Evolutionary conservation across 1,284 basidiomycete species (phyloP), one percentile per base, ranked within the genome.

Genomic region (Trametes hirsuta): DNA sequence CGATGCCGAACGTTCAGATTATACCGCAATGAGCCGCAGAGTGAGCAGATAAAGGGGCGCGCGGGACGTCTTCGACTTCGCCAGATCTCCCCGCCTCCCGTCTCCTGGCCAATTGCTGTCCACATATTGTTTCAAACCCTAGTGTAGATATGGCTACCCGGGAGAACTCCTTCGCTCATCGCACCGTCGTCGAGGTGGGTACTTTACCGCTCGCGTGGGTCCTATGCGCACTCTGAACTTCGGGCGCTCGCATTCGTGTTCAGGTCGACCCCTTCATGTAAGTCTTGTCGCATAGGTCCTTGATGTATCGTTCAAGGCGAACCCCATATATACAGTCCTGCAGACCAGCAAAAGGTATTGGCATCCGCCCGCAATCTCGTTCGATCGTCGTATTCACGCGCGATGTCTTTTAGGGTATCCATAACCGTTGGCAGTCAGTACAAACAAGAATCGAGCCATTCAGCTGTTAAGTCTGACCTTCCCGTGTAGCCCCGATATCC

Each of bases 401-500:
- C 6, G 30, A 49, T 24, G 46, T 47, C 6, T 24, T 46, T 25
- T 57, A 88, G 84, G 84, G 85, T 36, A 67, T 89, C 10, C 87
- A 89, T 68, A 90, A 89, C 67, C 84, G 87, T 50, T 90, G 87
- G 87, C 87, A 89, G 87, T 88, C 72, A 72, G 87, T 77, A 6
- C 3, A 25, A 12, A 14, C 15, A 24, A 8, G 6, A 3, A 46
- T 14, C 2, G 15, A 37, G 9, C 2, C 5, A 18, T 44, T 12
- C 30, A 30, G 39, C 45, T 36, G 12, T 37, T 12, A 3, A 12
- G 3, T 11, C 11, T 36, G n/a, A 36, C 5, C 1, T 22, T 15
- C 1, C 22, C 39, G 15, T 1, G 9, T 55, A 89, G 87, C 67
- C 87, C 87, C 0, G 87, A 88, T 64, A 89, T 90, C 51, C 87